Percentiles rank a stretch among this genome's conserved stretches.
phyloP scores from a whole-genome alignment of 1,139 yeast genomes.

The Candida dubliniensis region DNA sequence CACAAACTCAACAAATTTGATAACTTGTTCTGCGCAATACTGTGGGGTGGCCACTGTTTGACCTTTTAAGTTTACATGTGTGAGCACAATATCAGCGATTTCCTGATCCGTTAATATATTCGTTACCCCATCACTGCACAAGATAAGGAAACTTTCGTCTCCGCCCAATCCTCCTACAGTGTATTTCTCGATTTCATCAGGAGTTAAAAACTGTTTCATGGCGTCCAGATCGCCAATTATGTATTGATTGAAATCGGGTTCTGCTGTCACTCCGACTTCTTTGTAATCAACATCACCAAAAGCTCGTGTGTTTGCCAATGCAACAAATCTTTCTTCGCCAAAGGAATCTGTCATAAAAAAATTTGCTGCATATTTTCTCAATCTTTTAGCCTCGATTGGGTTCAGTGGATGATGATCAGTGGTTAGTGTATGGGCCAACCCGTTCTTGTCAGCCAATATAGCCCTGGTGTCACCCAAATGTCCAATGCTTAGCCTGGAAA shows the following conservation, averaged over 20 bases:
- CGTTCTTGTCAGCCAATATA: constrained; percentile 72
- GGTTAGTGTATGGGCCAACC: constrained; percentile 78
- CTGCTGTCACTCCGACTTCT: constrained; percentile 83
- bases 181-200: constrained; percentile 39
- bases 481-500: constrained; percentile 71
- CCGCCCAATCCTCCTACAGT: constrained; percentile 64
- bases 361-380: constrained; percentile 69
- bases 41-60: constrained; percentile 78
- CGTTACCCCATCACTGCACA: constrained; percentile 87
- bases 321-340: constrained; percentile 85
- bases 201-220: constrained; percentile 32
- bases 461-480: constrained; percentile 97
- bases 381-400: constrained; percentile 71
- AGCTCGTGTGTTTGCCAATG: constrained; percentile 87
- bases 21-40: constrained; percentile 79
- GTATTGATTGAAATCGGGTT: constrained; percentile 79
- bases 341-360: constrained; percentile 85
- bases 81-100: constrained; percentile 78
- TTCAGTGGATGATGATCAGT: constrained; percentile 86
- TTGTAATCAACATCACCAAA: constrained; percentile 88
- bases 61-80: constrained; percentile 68
- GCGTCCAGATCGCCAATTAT: constrained; percentile 54
- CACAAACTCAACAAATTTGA: constrained; percentile 77
- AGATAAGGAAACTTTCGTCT: constrained; percentile 74
- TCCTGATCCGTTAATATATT: constrained; percentile 85